Evolutionary conservation across 805 yeast species (phyloP), one percentile per base, ranked within the genome.

Genomic region (Spathaspora arborariae): DNA sequence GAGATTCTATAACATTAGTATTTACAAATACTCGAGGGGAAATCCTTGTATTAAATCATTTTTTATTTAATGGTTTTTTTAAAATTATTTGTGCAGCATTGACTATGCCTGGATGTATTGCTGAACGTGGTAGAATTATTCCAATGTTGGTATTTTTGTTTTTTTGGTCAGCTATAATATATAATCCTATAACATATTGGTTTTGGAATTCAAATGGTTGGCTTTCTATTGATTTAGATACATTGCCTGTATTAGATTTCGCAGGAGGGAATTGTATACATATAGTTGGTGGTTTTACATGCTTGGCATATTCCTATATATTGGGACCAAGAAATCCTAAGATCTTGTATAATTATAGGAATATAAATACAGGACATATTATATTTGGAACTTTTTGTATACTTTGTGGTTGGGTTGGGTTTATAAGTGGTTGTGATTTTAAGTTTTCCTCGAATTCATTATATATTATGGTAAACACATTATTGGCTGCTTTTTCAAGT

Each of bases 241-340:
- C 48, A 26, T 49, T 67, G 2, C 75, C 75, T 0, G 76, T 70
- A 3, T 55, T 70, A 9, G 77, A 72, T 51, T 72, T 71, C 57
- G 76, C 77, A 5, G 77, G 77, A 9, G 77, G 76, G 9, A 67
- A 62, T 39, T 68, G 74, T 51, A 62, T 72, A n/a, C 77, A 72
- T 48, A 56, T 70, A 27, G 74, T 71, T 3, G 65, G 75, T 52
- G 77, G 77, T n/a, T 70, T 71, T 45, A 72, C 77, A 8, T 62
- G 70, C 2, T 60, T 72, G 45, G 75, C 75, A 3, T 72, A 72
- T 47, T 70, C 75, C 10, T 71, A 66, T 50, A 60, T 66, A 18
- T 55, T 72, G 45, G 77, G 77, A 0, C 74, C 75, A 9, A 56
- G 77, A 44, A 70, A 70, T 45, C 64, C 74, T 1, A 67, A 65